These are phyloP conservation scores for Tranzscheliella williamsii DNA, from an alignment of 1,284 basidiomycete species.

Conservation along the genomic window DNA sequence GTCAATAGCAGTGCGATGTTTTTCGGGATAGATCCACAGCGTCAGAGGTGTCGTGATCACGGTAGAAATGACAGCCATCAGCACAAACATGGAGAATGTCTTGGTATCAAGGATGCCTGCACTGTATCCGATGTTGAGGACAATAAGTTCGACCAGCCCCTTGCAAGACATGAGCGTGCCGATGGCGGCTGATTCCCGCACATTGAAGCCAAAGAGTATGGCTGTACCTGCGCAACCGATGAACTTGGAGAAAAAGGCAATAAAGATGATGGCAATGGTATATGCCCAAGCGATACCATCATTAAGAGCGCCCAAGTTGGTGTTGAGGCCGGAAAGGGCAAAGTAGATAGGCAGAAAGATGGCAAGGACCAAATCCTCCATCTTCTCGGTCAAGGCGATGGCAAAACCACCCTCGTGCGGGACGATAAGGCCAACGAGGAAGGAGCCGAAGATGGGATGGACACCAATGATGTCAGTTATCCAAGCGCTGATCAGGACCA, in stretches of 20 bases:
- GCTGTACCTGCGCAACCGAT: conserved; percentile 67
- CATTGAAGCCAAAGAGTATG: conserved; percentile 70
- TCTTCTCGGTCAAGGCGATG: conserved; percentile 68
- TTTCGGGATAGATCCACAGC: conserved; percentile 72
- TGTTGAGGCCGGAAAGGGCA: conserved; percentile 77
- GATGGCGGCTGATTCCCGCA: conserved; percentile 80
- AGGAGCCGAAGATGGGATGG: conserved; percentile 82
- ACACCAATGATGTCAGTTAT: conserved; percentile 88
- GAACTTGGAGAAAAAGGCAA: conserved; percentile 79
- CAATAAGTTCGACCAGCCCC: conserved; percentile 76
- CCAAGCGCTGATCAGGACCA: conserved; percentile 78
- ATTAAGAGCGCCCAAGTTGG: conserved; percentile 71
- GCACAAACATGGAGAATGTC: conserved; percentile 82
- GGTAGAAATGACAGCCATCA: conserved; percentile 82
- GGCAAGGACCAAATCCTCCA: conserved; percentile 56
- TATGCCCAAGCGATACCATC: conserved; percentile 76
- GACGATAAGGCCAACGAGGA: conserved; percentile 83
- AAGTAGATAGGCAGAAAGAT: conserved; percentile 85
- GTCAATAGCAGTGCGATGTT: conserved; percentile 37
- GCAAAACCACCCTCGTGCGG: conserved; percentile 81
- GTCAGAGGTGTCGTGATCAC: conserved; percentile 87
- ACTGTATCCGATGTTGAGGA: conserved; percentile 83
- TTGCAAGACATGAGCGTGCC: conserved; percentile 93
- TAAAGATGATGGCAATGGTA: conserved; percentile 75
- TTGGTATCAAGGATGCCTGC: conserved; percentile 75